Percentiles rank a stretch among this genome's conserved stretches.
Conservation (phyloP, 2,329 filamentous ascomycete species). For the Fusarium multiceps region DNA sequence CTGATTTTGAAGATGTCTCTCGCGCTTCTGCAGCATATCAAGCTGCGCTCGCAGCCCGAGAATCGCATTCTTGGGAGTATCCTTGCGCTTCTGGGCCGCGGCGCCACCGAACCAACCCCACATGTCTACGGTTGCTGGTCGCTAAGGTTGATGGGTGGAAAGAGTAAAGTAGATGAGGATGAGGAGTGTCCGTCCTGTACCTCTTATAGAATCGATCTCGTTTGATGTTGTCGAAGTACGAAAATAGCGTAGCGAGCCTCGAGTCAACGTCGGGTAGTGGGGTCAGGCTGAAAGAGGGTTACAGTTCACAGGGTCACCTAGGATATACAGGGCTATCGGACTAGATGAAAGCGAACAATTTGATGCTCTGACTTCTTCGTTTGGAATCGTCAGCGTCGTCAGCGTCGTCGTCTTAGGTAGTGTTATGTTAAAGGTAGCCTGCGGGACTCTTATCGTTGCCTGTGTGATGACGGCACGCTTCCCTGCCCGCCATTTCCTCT, state of each 20-base stretch:
- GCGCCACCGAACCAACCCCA: constrained; percentile 94
- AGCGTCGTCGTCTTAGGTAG: constrained; percentile 36
- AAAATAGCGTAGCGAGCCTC: constrained; percentile 42
- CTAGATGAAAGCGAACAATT: background rate
- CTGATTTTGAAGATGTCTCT: constrained; percentile 89
- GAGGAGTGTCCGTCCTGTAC: constrained; percentile 28
- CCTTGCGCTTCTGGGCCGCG: constrained; percentile 85
- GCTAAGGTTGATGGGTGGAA: constrained; percentile 2
- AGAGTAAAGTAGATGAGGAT: background rate
- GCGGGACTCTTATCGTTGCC: constrained; percentile 47
- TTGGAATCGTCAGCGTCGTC: constrained; percentile 36
- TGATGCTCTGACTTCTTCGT: constrained; percentile 1
- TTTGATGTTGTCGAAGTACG: constrained; percentile 27
- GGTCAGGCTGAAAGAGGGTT: constrained; percentile 41
- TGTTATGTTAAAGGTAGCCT: constrained; percentile 39
- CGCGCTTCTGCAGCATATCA: constrained; percentile 97
- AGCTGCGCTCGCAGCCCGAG: constrained; percentile 86
- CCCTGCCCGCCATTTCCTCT: constrained; percentile 11
- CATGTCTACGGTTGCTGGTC: constrained; percentile 57
- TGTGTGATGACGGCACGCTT: constrained; percentile 50
- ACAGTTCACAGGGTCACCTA: background rate
- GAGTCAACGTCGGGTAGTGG: constrained; percentile 41
- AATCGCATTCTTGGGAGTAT: constrained; percentile 97
- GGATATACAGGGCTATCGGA: background rate
- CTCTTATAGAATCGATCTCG: constrained; percentile 16